These are phyloP conservation scores for Sisymbrium irio DNA, from an alignment of 345 rosid genomes.

Conservation along the genomic window DNA sequence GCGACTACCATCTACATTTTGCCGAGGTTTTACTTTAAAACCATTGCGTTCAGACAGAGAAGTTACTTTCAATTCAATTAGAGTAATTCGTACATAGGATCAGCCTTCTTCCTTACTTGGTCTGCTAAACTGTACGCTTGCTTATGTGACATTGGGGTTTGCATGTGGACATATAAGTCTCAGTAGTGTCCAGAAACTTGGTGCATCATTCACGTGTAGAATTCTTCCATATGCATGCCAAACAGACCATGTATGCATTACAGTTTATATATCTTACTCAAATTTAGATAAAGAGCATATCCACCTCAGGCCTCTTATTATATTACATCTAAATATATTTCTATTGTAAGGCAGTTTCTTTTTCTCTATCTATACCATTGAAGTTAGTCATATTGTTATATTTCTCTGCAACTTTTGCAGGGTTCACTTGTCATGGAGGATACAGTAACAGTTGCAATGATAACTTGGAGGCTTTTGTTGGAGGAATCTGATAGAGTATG, in stretches of 20 bases:
- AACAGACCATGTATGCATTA: not conserved
- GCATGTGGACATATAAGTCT: not conserved
- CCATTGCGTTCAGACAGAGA: not conserved
- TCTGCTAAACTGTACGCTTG: not conserved
- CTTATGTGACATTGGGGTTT: slow-evolving; percentile 10
- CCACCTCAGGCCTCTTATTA: not conserved
- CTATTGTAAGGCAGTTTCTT: slow-evolving; percentile 5
- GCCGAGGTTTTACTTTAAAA: slow-evolving; percentile 60
- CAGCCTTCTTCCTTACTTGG: not conserved
- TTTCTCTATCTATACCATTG: slow-evolving; percentile 1
- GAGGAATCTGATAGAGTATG: slow-evolving; percentile 87
- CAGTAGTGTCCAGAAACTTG: not conserved
- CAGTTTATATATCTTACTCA: not conserved
- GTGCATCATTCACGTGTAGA: slow-evolving; percentile 7
- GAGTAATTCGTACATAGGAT: slow-evolving; percentile 3
- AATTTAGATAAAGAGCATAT: not conserved
- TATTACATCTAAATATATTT: slow-evolving; percentile 8
- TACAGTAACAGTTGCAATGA: slow-evolving; percentile 77
- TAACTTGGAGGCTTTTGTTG: slow-evolving; percentile 78
- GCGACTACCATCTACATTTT: slow-evolving; percentile 89
- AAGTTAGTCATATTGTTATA: not conserved
- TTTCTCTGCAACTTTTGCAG: slow-evolving; percentile 41
- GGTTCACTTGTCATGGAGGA: slow-evolving; percentile 66
- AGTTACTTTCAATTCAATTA: not conserved
- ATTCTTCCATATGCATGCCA: not conserved